These are phyloP conservation scores for Artemisia argyi DNA, from an alignment of 129 eudicot species.

Conservation along the genomic window DNA sequence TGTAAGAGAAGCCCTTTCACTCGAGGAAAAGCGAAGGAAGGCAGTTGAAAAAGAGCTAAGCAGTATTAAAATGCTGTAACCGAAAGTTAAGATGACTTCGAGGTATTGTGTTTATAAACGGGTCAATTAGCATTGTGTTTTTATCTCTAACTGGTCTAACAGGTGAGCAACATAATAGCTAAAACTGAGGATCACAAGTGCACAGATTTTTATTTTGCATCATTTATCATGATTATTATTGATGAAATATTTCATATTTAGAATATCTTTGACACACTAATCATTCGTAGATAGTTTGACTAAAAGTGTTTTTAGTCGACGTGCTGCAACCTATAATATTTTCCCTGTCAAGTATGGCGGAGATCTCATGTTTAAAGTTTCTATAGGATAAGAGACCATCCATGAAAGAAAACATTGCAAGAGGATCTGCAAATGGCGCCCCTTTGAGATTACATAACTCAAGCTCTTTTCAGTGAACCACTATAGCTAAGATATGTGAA, in stretches of 20 bases:
- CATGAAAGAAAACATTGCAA: slow-evolving; percentile 53
- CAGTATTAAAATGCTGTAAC: slow-evolving; percentile 60
- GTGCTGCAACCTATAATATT: background rate
- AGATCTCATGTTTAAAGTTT: slow-evolving; percentile 19
- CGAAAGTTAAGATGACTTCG: slow-evolving; percentile 74
- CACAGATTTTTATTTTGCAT: too few species aligned
- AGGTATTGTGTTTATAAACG: slow-evolving; percentile 42
- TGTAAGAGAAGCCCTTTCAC: slow-evolving; percentile 49
- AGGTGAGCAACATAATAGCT: too few species aligned
- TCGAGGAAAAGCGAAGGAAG: slow-evolving; percentile 77
- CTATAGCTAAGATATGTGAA: slow-evolving; percentile 86
- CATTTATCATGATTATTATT: too few species aligned
- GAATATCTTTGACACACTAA: too few species aligned
- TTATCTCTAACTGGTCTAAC: too few species aligned
- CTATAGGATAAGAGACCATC: slow-evolving; percentile 74
- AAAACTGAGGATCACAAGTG: too few species aligned
- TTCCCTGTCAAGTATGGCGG: slow-evolving; percentile 5
- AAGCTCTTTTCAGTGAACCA: slow-evolving; percentile 66
- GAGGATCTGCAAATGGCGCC: slow-evolving; percentile 50
- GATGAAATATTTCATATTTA: too few species aligned
- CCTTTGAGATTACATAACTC: slow-evolving; percentile 56
- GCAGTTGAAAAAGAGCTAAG: slow-evolving; percentile 64
- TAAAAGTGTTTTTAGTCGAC: too few species aligned
- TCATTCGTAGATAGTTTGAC: too few species aligned
- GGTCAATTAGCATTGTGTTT: too few species aligned